Conservation (phyloP, 2,329 filamentous ascomycete species). For the Penicillium sp. region DNA sequence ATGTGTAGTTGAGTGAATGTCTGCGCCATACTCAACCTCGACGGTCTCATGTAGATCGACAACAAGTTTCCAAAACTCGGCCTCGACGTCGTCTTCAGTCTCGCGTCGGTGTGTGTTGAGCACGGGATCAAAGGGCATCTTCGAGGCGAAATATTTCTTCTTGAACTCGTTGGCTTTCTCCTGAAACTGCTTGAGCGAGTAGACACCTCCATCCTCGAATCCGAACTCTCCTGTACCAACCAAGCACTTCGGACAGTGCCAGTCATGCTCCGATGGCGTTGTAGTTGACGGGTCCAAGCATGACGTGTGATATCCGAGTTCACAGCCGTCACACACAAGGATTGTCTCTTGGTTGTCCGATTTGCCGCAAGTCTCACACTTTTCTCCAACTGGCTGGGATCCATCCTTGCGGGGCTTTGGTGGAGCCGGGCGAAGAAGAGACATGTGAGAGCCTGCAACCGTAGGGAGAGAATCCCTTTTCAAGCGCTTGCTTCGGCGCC, state of each 20-base stretch:
- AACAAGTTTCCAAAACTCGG: conserved; percentile 94
- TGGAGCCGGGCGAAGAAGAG: conserved; percentile 79
- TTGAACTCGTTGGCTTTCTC: conserved; percentile 96
- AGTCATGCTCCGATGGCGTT: conserved; percentile 77
- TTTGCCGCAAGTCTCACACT: conserved; percentile 84
- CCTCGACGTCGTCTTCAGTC: conserved; percentile 92
- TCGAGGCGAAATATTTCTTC: conserved; percentile 86
- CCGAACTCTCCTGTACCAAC: conserved; percentile 97
- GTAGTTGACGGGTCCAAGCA: conserved; percentile 87
- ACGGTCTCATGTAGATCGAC: conserved; percentile 93
- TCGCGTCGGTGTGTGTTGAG: conserved; percentile 79
- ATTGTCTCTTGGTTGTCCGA: conserved; percentile 71
- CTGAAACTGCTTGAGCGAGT: conserved; percentile 94
- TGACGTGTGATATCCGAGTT: conserved; percentile 80
- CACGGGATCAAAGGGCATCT: conserved; percentile 83
- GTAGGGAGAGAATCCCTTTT: conserved; percentile 76
- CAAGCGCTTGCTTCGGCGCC: conserved; percentile 85
- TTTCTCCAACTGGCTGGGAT: conserved; percentile 63
- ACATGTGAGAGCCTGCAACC: conserved; percentile 96
- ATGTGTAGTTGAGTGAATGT: conserved; percentile 97
- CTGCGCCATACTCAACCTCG: conserved; percentile 96
- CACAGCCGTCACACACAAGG: conserved; percentile 87
- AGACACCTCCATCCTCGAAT: conserved; percentile 94
- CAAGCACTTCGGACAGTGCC: conserved; percentile 93
- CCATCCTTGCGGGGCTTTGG: conserved; percentile 58